Evolutionary conservation across 2,329 filamentous ascomycete species (phyloP).

Genomic region (Nothopassalora personata): DNA sequence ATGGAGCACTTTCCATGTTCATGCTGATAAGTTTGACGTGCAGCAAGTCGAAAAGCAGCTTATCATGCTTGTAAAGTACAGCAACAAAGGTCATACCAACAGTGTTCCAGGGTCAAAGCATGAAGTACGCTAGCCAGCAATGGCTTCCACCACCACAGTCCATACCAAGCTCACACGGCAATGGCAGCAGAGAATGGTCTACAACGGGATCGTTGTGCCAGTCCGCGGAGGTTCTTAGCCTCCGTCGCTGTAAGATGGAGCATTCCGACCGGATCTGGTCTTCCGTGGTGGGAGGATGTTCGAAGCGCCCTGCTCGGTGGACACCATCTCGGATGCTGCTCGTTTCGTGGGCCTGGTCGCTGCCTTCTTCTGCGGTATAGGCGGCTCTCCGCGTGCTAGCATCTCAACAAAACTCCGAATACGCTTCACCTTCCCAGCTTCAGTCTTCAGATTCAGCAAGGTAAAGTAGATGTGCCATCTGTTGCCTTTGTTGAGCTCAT

Average conservation of each 20-base stretch:
- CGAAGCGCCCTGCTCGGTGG: background rate
- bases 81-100: background rate
- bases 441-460: constrained; percentile 39
- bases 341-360: background rate
- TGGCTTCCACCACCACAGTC: no score
- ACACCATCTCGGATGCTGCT: background rate
- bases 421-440: constrained; percentile 31
- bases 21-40: background rate
- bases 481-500: constrained; percentile 42
- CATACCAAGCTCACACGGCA: background rate
- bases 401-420: constrained; percentile 35
- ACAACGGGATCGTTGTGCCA: background rate
- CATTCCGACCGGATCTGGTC: constrained; percentile 2
- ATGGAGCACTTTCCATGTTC: background rate
- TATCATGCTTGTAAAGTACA: no score
- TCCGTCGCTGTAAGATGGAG: constrained; percentile 1
- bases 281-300: background rate
- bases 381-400: constrained; percentile 15
- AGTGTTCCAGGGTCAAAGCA: background rate
- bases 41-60: no score
- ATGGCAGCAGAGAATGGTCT: background rate
- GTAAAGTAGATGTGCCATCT: constrained; percentile 45
- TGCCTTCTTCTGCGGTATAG: constrained; percentile 11
- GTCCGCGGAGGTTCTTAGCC: background rate
- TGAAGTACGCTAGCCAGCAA: no score